Evolutionary conservation across 495 filamentous ascomycete species (phyloP), one percentile per base, ranked within the genome.

Genomic region (Penicillium cosmopolitanum): DNA sequence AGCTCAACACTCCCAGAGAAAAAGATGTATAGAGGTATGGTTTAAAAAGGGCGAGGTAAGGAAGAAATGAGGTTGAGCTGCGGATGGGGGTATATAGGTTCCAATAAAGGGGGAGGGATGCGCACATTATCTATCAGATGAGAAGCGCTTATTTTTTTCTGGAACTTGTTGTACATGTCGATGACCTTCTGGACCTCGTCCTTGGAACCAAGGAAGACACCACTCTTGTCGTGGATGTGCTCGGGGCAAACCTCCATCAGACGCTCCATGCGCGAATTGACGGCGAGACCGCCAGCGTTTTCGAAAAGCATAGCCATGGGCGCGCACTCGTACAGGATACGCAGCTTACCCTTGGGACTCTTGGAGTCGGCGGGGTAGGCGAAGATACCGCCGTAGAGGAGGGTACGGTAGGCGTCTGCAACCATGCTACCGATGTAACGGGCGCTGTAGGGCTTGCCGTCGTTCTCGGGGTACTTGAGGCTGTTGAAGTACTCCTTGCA

Each of bases 271-370:
- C 86, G 85, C 75, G 89, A 90, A 75, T 97, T 89, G 18, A 98
- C 80, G 3, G 95, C 95, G 75, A 95, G 85, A 48, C 95, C 95
- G 62, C 95, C 95, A 63, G 95, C 95, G 77, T 98, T 97, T 81
- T 98, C 95, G 78, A 98, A 97, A 19, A 98, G 82, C 93, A 98
- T 92, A 6, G 96, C 96, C 95, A 98, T 98, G 16, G 95, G 95
- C 3, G 96, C 95, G 74, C 95, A 98, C 80, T 98, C 95, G 77
- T 98, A 98, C 68, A 98, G 73, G 65, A 98, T 98, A 61, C 95
- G 84, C 66, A 98, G 83, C 83, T 98, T 98, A 44, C 95, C 95
- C 85, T 98, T 98, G 54, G 92, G 89, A 67, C 89, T 96, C 86
- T 98, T 98, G 80, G 94, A 95, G 73, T 98, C 95, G 4, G 92